Conservation (phyloP, 2,329 filamentous ascomycete genomes). For the Talaromyces sp. region DNA sequence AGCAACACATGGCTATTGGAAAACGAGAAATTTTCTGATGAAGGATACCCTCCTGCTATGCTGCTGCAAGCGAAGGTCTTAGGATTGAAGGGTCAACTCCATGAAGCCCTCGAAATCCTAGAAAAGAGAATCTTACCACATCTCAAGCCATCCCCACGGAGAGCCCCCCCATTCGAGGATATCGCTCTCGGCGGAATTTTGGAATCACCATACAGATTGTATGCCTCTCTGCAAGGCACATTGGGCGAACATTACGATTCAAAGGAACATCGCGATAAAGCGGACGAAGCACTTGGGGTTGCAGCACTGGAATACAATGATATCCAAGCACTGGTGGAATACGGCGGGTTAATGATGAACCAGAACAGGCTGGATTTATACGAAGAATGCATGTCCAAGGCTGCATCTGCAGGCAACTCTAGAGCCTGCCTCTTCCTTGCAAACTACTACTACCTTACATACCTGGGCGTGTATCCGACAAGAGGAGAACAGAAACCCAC, state of each 20-base stretch:
- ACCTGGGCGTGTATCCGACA: constrained; percentile 26
- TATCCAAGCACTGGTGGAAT: constrained; percentile 29
- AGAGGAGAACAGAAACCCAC: constrained; percentile 11
- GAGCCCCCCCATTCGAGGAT: constrained; percentile 1
- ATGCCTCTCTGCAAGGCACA: constrained; percentile 18
- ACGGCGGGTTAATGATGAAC: constrained; percentile 29
- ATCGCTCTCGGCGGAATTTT: constrained; percentile 14
- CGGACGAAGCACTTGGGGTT: constrained; percentile 25
- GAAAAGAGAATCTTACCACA: constrained; percentile 28
- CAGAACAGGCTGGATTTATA: constrained; percentile 31
- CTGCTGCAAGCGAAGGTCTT: constrained; percentile 33
- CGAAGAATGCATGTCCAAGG: constrained; percentile 39
- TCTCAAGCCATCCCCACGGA: constrained; percentile 20
- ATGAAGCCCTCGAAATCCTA: constrained; percentile 26
- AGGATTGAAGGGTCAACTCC: constrained; percentile 21
- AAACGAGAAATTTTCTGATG: constrained; percentile 28
- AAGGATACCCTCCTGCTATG: constrained; percentile 32
- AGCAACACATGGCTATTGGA: constrained; percentile 12
- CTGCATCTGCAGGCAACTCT: constrained; percentile 32
- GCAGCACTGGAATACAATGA: constrained; percentile 38
- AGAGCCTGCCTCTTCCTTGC: constrained; percentile 38
- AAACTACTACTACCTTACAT: constrained; percentile 41
- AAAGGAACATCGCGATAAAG: constrained; percentile 3
- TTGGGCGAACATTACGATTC: constrained; percentile 3
- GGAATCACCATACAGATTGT: constrained; percentile 33